These are phyloP conservation scores for Suillus subaureus DNA, from an alignment of 768 basidiomycete genomes.

Conservation along the genomic window DNA sequence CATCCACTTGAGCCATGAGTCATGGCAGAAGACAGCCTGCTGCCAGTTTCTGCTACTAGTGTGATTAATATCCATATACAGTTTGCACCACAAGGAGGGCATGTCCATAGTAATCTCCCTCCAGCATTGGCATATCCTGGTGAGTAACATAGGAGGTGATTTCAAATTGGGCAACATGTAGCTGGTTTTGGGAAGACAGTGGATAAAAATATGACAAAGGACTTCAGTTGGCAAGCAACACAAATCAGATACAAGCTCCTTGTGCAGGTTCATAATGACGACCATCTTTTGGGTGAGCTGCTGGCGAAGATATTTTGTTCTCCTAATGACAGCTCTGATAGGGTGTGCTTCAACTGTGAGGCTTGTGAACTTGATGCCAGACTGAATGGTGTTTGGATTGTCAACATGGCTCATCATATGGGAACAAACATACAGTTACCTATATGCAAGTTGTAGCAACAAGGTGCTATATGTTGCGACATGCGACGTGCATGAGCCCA, in stretches of 20 bases:
- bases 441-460: too few species aligned
- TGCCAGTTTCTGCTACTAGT: neutral
- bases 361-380: neutral
- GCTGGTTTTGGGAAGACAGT: neutral
- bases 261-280: neutral
- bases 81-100: neutral
- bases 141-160: neutral
- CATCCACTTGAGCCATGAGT: neutral
- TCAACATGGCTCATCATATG: too few species aligned
- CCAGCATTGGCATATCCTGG: neutral
- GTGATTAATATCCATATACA: neutral
- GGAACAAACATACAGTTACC: too few species aligned
- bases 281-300: neutral
- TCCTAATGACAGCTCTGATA: neutral
- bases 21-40: neutral
- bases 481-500: too few species aligned
- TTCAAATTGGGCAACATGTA: neutral
- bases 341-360: neutral
- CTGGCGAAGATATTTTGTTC: neutral
- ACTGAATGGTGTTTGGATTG: too few species aligned
- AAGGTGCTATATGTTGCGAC: too few species aligned
- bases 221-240: neutral
- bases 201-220: neutral
- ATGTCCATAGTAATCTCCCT: neutral
- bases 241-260: neutral